A percentile compares a stretch with the other conserved stretches of the same genome.
Evolutionary conservation across 352 stramenopile species (phyloP).

Genomic region (Pythium scleroteichum): DNA sequence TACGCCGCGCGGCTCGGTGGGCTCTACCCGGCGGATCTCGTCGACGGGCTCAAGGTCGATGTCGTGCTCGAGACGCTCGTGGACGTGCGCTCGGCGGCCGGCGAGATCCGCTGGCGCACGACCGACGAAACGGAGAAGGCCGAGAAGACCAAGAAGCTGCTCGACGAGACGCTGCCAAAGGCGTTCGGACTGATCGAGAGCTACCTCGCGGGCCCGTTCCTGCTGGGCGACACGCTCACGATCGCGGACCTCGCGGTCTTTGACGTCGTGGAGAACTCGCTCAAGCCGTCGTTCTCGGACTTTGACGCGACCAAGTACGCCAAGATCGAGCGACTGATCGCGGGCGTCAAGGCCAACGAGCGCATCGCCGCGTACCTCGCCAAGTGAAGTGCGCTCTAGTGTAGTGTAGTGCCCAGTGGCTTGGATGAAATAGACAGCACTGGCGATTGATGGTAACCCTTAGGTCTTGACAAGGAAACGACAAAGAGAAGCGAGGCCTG

Average conservation of each 20-base stretch:
- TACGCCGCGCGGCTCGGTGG: constrained; percentile 59
- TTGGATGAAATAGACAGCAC: neutral
- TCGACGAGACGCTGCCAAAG: constrained; percentile 45
- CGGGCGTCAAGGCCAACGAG: constrained; percentile 23
- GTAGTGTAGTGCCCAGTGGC: neutral
- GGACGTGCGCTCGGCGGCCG: constrained; percentile 34
- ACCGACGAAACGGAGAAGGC: constrained; percentile 42
- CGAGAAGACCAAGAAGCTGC: constrained; percentile 43
- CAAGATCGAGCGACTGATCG: constrained; percentile 28
- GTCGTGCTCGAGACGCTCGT: constrained; percentile 48
- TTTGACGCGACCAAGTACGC: constrained; percentile 29
- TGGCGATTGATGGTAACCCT: neutral
- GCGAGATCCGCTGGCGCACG: constrained; percentile 34
- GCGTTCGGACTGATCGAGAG: constrained; percentile 41
- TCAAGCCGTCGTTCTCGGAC: constrained; percentile 30
- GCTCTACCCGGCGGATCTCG: constrained; percentile 54
- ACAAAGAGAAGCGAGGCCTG: too few relatives aligned
- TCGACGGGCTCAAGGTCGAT: constrained; percentile 56
- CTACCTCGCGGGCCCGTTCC: constrained; percentile 48
- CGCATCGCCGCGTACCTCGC: constrained; percentile 34
- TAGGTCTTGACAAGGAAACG: too few relatives aligned
- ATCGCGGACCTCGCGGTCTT: constrained; percentile 48
- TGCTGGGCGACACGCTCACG: constrained; percentile 45
- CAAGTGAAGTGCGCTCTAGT: constrained; percentile 12
- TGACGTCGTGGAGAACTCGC: constrained; percentile 40